phyloP scores from a whole-genome alignment of 1,284 basidiomycete genomes.

The Cutaneotrichosporon cyanovorans region DNA sequence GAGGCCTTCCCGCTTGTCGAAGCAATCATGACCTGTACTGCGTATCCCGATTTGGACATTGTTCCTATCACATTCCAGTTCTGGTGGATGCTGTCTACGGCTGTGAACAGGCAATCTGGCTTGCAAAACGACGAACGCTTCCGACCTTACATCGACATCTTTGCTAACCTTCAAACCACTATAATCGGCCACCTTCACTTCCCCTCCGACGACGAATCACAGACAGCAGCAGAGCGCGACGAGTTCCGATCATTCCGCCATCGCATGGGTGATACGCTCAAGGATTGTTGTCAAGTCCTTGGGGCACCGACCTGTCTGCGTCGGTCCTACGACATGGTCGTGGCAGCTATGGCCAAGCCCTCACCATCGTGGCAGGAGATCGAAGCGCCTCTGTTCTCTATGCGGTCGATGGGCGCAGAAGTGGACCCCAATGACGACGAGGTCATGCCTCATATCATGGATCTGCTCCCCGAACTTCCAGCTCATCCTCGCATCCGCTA shows the following conservation, averaged over 20 bases:
- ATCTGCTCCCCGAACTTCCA: conserved; percentile 83
- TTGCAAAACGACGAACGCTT: conserved; percentile 20
- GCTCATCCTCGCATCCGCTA: conserved; percentile 88
- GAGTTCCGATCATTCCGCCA: conserved; percentile 93
- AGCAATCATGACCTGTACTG: conserved; percentile 87
- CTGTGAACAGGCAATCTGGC: conserved; percentile 52
- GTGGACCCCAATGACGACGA: conserved; percentile 75
- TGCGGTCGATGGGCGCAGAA: conserved; percentile 97
- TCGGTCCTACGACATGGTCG: conserved; percentile 73
- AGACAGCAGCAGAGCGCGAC: conserved; percentile 80
- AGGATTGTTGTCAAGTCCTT: conserved; percentile 95
- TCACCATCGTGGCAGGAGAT: conserved; percentile 82
- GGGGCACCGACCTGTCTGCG: conserved; percentile 78
- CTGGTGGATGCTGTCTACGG: conserved; percentile 88
- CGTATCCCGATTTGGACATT: conserved; percentile 89
- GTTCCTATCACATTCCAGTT: conserved; percentile 97
- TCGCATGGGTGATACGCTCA: conserved; percentile 97
- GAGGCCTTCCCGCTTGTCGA: conserved; percentile 91
- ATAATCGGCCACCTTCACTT: conserved; percentile 92
- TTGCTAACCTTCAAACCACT: conserved; percentile 71
- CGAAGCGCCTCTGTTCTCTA: conserved; percentile 94
- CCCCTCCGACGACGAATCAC: conserved; percentile 65
- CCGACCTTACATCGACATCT: conserved; percentile 63
- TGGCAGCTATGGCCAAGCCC: conserved; percentile 54
- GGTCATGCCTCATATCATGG: conserved; percentile 90